These are phyloP conservation scores for Neocucurbitaria cava DNA, from an alignment of 2,329 filamentous ascomycete species.

Conservation along the genomic window DNA sequence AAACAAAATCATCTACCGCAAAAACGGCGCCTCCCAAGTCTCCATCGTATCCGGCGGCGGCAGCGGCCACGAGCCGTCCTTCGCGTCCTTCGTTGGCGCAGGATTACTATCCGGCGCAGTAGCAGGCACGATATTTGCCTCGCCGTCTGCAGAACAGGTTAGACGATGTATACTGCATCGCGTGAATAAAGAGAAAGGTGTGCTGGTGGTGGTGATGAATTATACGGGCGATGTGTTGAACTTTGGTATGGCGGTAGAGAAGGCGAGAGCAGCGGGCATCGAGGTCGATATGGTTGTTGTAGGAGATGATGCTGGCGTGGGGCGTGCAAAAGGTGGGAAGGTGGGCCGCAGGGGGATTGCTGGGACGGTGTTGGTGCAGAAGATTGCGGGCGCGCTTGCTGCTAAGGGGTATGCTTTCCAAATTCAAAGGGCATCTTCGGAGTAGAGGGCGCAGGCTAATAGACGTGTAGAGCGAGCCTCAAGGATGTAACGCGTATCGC, in stretches of 20 bases:
- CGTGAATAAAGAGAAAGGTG: constrained; percentile 74
- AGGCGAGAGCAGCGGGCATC: constrained; percentile 80
- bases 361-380: constrained; percentile 88
- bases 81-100: constrained; percentile 82
- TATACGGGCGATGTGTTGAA: constrained; percentile 82
- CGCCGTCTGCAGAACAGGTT: constrained; percentile 82
- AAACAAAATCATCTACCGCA: constrained; percentile 71
- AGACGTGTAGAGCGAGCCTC: constrained; percentile 55
- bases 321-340: constrained; percentile 81
- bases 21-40: constrained; percentile 61
- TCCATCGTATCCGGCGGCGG: constrained; percentile 89
- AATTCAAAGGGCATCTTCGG: background rate
- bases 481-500: constrained; percentile 77
- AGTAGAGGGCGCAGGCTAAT: constrained; percentile 7
- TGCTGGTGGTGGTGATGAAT: constrained; percentile 94
- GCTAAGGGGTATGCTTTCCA: constrained; percentile 64
- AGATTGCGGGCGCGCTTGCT: constrained; percentile 85
- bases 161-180: constrained; percentile 75
- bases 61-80: constrained; percentile 88
- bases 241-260: constrained; percentile 93
- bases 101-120: constrained; percentile 83
- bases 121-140: constrained; percentile 86
- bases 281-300: constrained; percentile 89
- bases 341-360: constrained; percentile 90
- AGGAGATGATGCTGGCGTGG: constrained; percentile 90